Percentiles rank a stretch among this genome's conserved stretches.
Evolutionary conservation across 2,329 filamentous ascomycete species (phyloP).

Genomic region (Cadophora malorum): DNA sequence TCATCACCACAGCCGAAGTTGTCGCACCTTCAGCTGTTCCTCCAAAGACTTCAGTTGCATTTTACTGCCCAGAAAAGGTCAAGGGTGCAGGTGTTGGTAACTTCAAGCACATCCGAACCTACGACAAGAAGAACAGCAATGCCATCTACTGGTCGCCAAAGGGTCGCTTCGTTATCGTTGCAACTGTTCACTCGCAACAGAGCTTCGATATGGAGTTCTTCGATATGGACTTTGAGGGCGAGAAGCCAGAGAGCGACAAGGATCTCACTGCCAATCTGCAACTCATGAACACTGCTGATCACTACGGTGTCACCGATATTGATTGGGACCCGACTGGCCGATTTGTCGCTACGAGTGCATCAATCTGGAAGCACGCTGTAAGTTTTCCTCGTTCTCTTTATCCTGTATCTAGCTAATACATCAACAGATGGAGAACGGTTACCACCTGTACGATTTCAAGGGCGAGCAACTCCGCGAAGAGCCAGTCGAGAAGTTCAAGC

Average conservation of each 20-base stretch:
- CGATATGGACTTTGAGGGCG: constrained; percentile 97
- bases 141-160: constrained; percentile 99
- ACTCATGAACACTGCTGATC: constrained; percentile 90
- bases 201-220: constrained; percentile 97
- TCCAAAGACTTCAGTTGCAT: constrained; percentile 92
- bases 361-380: constrained; percentile 95
- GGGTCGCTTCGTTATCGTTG: constrained; percentile 93
- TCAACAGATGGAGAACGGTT: constrained; percentile 94
- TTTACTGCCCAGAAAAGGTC: constrained; percentile 95
- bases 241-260: constrained; percentile 92
- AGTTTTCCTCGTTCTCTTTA: constrained; percentile 48
- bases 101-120: constrained; percentile 93
- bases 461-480: constrained; percentile 90
- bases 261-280: constrained; percentile 94
- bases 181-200: constrained; percentile 90
- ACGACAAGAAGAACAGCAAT: constrained; percentile 99
- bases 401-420: constrained; percentile 37
- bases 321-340: constrained; percentile 98
- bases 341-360: constrained; percentile 92
- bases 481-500: constrained; percentile 95
- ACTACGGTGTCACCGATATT: constrained; percentile 97
- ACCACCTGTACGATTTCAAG: constrained; percentile 97
- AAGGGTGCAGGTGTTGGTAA: constrained; percentile 84
- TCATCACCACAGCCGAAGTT: constrained; percentile 92
- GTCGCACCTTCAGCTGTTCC: constrained; percentile 78